Evolutionary conservation across 2,329 filamentous ascomycete genomes (phyloP).

Genomic region (Talaromyces verruculosus): DNA sequence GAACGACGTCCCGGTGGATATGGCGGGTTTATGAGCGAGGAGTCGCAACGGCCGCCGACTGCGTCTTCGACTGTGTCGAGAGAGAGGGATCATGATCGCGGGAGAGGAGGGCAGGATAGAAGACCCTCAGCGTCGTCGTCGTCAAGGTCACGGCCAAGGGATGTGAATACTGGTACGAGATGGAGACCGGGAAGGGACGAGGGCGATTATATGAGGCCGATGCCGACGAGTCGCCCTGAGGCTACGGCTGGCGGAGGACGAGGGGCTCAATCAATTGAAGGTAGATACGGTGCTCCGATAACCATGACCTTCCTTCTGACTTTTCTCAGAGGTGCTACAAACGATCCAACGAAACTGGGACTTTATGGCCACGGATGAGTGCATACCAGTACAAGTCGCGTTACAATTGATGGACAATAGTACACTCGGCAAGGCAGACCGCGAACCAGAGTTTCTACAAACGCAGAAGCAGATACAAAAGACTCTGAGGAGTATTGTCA

Average conservation of each 20-base stretch:
- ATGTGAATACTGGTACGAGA: slow-evolving; percentile 31
- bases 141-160: slow-evolving; percentile 38
- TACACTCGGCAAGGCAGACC: slow-evolving; percentile 86
- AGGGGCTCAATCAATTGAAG: slow-evolving; percentile 40
- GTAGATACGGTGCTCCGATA: slow-evolving; percentile 25
- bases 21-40: slow-evolving; percentile 43
- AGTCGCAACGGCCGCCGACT: slow-evolving; percentile 30
- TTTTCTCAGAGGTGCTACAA: slow-evolving; percentile 63
- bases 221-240: slow-evolving; percentile 26
- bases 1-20: slow-evolving; percentile 46
- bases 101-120: slow-evolving; percentile 29
- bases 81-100: slow-evolving; percentile 19
- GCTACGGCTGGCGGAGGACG: slow-evolving; percentile 20
- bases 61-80: slow-evolving; percentile 32
- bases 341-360: slow-evolving; percentile 89
- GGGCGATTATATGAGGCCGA: slow-evolving; percentile 25
- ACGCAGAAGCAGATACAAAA: slow-evolving; percentile 88
- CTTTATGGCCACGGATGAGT: slow-evolving; percentile 83
- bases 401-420: slow-evolving; percentile 91
- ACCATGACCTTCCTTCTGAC: background rate
- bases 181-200: slow-evolving; percentile 32
- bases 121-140: slow-evolving; percentile 30
- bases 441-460: slow-evolving; percentile 79
- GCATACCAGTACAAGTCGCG: slow-evolving; percentile 90
- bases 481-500: slow-evolving; percentile 90